phyloP scores from a whole-genome alignment of 306 rosid genomes.

The Benincasa hispida region DNA sequence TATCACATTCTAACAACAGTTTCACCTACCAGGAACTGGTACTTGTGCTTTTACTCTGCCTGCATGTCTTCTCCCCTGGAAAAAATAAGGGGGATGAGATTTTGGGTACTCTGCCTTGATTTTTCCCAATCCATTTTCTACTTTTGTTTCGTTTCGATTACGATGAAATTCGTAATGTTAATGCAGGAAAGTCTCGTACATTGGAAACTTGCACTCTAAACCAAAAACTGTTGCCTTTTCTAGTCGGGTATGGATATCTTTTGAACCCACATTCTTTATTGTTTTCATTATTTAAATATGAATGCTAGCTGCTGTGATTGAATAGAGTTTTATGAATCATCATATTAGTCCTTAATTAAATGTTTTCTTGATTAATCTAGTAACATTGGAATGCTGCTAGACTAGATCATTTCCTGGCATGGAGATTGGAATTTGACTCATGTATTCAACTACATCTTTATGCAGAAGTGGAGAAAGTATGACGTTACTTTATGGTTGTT shows the following conservation, averaged over 20 bases:
- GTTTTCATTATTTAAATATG: background rate
- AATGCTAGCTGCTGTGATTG: background rate
- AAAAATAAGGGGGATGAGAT: background rate
- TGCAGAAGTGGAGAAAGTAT: background rate
- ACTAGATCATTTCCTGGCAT: background rate
- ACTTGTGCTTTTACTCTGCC: slow-evolving; percentile 6
- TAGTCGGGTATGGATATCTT: slow-evolving; percentile 26
- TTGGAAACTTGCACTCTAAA: slow-evolving; percentile 23
- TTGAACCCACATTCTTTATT: background rate
- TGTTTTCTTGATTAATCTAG: background rate
- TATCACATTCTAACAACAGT: slow-evolving; percentile 20
- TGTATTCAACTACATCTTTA: background rate
- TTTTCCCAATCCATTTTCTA: background rate
- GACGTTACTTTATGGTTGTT: slow-evolving; percentile 22
- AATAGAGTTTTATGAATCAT: background rate
- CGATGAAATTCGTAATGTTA: background rate
- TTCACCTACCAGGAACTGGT: slow-evolving; percentile 18
- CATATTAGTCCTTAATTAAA: background rate
- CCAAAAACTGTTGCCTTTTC: slow-evolving; percentile 27
- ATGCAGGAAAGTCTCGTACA: slow-evolving; percentile 34
- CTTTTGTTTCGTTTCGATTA: background rate
- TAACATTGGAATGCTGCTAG: background rate
- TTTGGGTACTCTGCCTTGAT: background rate
- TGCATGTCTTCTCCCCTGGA: background rate
- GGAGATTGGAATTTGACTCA: background rate